A percentile compares a stretch with the other conserved stretches of the same genome.
These are phyloP conservation scores for Phytophthora pinifolia DNA, from an alignment of 352 stramenopile genomes.

Conservation along the genomic window DNA sequence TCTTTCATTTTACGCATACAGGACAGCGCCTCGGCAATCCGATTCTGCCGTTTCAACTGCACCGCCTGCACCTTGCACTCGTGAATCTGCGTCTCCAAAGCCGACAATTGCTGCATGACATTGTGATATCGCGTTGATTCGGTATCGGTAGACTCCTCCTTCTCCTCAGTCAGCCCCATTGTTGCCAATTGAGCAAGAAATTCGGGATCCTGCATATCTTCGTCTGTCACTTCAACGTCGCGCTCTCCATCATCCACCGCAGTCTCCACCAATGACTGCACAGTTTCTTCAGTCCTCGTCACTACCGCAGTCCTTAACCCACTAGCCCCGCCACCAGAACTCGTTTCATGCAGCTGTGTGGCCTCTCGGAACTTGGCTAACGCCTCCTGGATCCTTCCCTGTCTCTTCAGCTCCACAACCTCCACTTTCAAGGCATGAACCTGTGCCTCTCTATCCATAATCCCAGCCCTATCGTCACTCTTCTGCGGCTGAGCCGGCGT, in stretches of 20 bases:
- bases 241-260: constrained; percentile 28
- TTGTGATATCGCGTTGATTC: constrained; percentile 4
- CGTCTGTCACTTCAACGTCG: constrained; percentile 69
- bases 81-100: constrained; percentile 48
- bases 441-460: constrained; percentile 5
- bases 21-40: constrained; percentile 54
- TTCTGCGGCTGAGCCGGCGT: too few relatives aligned
- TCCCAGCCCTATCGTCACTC: neutral
- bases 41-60: constrained; percentile 51
- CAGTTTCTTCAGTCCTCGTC: neutral
- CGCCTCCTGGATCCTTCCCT: constrained; percentile 50
- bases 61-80: constrained; percentile 50
- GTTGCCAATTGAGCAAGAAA: constrained; percentile 59
- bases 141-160: neutral
- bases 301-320: too few relatives aligned
- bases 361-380: constrained; percentile 62
- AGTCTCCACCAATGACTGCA: neutral
- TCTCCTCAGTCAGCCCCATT: constrained; percentile 42
- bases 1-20: constrained; percentile 66
- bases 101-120: constrained; percentile 24
- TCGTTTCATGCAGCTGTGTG: constrained; percentile 49
- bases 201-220: constrained; percentile 75
- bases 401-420: constrained; percentile 56
- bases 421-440: constrained; percentile 56
- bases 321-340: neutral